These are phyloP conservation scores for Pichia pseudocactophila DNA, from an alignment of 805 yeast genomes.

Conservation along the genomic window DNA sequence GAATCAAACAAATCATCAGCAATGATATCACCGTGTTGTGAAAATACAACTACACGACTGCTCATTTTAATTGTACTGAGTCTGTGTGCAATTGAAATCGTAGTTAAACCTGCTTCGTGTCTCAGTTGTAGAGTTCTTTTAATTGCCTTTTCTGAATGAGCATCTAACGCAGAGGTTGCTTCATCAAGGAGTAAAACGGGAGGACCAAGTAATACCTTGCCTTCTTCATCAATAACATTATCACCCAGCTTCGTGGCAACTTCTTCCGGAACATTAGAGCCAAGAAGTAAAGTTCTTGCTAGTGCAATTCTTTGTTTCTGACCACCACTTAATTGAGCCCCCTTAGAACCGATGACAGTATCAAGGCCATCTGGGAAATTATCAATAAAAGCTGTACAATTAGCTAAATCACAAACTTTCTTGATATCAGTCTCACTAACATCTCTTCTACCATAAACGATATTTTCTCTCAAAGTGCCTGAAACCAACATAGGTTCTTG, in stretches of 20 bases:
- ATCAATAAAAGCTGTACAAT: constrained; percentile 58
- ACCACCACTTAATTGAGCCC: constrained; percentile 88
- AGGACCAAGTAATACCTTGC: constrained; percentile 40
- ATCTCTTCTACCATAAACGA: constrained; percentile 62
- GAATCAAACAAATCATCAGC: constrained; percentile 58
- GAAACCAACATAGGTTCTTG: constrained; percentile 88
- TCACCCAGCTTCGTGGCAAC: constrained; percentile 5
- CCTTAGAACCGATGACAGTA: constrained; percentile 79
- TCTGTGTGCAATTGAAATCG: constrained; percentile 87
- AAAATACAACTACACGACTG: constrained; percentile 67
- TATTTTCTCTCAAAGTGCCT: constrained; percentile 78
- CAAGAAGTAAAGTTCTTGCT: constrained; percentile 73
- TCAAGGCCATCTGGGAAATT: constrained; percentile 77
- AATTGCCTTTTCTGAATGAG: constrained; percentile 79
- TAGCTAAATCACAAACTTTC: constrained; percentile 59
- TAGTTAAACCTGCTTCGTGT: constrained; percentile 50
- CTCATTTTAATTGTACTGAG: constrained; percentile 80
- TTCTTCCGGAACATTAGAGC: constrained; percentile 15
- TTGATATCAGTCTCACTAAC: constrained; percentile 51
- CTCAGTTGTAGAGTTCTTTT: constrained; percentile 59
- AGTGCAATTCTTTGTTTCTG: constrained; percentile 90
- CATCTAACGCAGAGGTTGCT: constrained; percentile 90
- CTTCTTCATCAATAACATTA: constrained; percentile 16
- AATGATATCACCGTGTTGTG: constrained; percentile 60
- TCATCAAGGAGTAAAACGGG: constrained; percentile 80